Base-by-base conservation (phyloP, 805 yeast species). In the Teunomyces pallodes region DNA sequence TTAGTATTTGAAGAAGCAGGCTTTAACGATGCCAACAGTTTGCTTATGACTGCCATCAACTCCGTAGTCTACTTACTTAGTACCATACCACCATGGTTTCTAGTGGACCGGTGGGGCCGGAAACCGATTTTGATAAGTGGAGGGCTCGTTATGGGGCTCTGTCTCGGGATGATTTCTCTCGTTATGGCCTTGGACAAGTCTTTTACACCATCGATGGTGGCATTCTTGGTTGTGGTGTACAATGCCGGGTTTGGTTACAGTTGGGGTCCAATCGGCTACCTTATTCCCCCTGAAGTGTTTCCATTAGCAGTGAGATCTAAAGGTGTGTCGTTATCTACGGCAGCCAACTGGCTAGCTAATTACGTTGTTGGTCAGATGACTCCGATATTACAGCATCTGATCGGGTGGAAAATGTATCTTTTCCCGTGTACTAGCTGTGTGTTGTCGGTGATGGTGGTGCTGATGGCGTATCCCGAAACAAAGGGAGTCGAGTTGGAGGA, bases 1-100 rank as follows among this genome's bases (percentile, higher is more conserved):
- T 69, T 78, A 58, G 79, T 81, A 42, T 80, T 77, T 54, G 75
- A 73, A 49, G 62, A 69, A 29, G 78, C 78, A 1, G 78, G 78
- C 8, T 73, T 72, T 58, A 70, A 62, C 50, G 67, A 72, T 51
- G 61, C 73, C 33, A 62, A 67, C 45, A 77, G 77, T 1, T 58
- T 74, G 35, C 54, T 74, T 17, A 72, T 74, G 76, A 72, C 78
- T 3, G 78, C 77, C 8, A 60, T 74, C 46, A 73, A 73, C 47
- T 67, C 70, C 10, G 48, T 71, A 24, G 68, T 74, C 5, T 73
- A 73, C 53, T 61, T 72, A 27, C 53, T 62, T 27, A 65, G 71
- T 41, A 74, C 78, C 2, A 62, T 74, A 10, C 73, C 75, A 3
- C 76, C 78, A 5, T 73, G 77, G 77, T 72, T 73, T 40, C 58